Evolutionary conservation across 805 yeast genomes (phyloP).

Genomic region (Starmera dryadoides): DNA sequence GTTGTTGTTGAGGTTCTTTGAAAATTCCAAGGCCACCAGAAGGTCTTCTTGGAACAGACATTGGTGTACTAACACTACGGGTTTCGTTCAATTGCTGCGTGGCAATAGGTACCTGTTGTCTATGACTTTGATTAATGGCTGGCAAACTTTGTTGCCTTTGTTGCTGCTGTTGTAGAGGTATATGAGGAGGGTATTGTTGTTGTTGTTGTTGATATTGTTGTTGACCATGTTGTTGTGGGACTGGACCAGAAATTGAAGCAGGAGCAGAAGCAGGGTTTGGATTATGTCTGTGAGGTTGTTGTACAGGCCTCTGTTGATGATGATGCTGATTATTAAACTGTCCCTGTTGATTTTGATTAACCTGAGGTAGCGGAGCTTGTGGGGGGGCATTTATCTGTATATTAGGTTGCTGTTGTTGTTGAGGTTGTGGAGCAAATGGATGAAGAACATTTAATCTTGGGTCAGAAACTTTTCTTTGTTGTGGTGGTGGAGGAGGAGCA

Average conservation of each 20-base stretch:
- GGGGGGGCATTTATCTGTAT: background rate
- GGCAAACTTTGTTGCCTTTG: conserved; percentile 1
- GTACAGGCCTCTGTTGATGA: conserved; percentile 1
- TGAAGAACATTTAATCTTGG: too few species aligned
- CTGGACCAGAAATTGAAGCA: background rate
- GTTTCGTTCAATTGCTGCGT: background rate
- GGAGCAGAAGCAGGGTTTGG: background rate
- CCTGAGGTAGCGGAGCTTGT: conserved; percentile 1
- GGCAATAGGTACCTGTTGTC: background rate
- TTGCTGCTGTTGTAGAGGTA: conserved; percentile 2
- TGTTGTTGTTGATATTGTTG: conserved; percentile 2
- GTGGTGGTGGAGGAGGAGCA: background rate
- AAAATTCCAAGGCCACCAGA: background rate
- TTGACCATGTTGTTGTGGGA: conserved; percentile 1
- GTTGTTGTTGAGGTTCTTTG: background rate
- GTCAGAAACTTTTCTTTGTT: too few species aligned
- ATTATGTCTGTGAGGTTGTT: too few species aligned
- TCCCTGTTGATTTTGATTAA: background rate
- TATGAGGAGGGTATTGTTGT: background rate
- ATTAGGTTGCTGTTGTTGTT: background rate
- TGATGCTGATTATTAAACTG: background rate
- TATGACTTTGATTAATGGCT: background rate
- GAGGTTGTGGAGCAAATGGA: background rate
- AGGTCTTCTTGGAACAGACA: background rate
- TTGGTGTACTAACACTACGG: too few species aligned